Percentiles rank a stretch among this genome's conserved stretches.
Conservation (phyloP, 1,139 yeast genomes). For the Suzukiozyma palmioleophila region DNA sequence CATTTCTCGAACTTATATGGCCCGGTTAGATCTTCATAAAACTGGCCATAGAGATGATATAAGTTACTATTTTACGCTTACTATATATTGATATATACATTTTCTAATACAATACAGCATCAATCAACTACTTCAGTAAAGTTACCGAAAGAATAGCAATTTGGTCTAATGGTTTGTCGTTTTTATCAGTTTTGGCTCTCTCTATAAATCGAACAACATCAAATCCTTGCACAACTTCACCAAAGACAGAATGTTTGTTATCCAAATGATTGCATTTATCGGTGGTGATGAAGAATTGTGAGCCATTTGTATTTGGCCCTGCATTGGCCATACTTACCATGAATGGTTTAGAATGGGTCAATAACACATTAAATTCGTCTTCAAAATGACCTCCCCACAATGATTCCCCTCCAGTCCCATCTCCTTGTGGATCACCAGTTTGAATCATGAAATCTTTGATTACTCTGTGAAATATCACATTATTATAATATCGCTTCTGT, state of each 20-base stretch:
- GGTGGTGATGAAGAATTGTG: slow-evolving; percentile 32
- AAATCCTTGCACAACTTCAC: slow-evolving; percentile 24
- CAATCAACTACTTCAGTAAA: slow-evolving; percentile 1
- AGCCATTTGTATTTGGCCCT: slow-evolving; percentile 27
- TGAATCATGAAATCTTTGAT: slow-evolving; percentile 50
- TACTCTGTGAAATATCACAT: slow-evolving; percentile 42
- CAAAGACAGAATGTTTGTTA: slow-evolving; percentile 28
- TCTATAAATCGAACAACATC: slow-evolving; percentile 25
- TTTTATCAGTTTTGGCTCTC: slow-evolving; percentile 17
- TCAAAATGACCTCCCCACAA: slow-evolving; percentile 40
- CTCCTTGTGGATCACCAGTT: slow-evolving; percentile 49
- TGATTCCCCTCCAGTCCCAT: slow-evolving; percentile 47
- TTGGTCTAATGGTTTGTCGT: slow-evolving; percentile 20
- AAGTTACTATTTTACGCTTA: background rate
- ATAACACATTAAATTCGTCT: slow-evolving; percentile 37
- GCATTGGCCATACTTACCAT: slow-evolving; percentile 44
- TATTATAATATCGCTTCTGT: slow-evolving; percentile 34
- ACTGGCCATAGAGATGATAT: background rate
- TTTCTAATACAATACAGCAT: background rate
- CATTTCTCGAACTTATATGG: too few species aligned
- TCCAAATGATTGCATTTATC: slow-evolving; percentile 22
- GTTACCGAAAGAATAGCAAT: slow-evolving; percentile 19
- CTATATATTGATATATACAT: background rate
- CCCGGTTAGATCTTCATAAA: too few species aligned
- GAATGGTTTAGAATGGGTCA: slow-evolving; percentile 38